Conservation (phyloP, 1,284 basidiomycete genomes). For the Papiliotrema terrestris region DNA sequence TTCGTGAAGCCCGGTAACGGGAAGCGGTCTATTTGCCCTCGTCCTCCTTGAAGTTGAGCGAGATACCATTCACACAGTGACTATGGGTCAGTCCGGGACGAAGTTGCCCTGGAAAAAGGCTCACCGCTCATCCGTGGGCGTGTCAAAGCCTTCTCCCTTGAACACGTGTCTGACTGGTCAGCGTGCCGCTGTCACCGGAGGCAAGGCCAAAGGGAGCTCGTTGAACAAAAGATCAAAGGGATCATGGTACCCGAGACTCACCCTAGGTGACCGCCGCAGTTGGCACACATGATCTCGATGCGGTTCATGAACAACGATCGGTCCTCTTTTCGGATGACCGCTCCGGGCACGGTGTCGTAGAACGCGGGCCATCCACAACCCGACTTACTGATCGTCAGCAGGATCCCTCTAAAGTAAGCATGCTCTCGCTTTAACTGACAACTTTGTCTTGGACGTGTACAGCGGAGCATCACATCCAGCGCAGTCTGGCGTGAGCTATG, state of each 20-base stretch:
- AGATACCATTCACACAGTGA: conserved; percentile 88
- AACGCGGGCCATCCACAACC: conserved; percentile 98
- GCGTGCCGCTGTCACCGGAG: no score
- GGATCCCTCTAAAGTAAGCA: not conserved
- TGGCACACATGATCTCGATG: conserved; percentile 47
- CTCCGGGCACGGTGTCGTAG: conserved; percentile 89
- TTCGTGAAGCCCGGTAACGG: not conserved
- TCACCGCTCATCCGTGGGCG: conserved; percentile 30
- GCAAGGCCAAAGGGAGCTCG: no score
- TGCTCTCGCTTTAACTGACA: conserved; percentile 45
- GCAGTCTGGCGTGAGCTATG: conserved; percentile 28
- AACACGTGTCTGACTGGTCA: conserved; percentile 65
- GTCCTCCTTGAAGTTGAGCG: conserved; percentile 69
- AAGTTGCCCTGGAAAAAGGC: not conserved
- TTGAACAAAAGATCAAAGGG: no score
- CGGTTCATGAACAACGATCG: conserved; percentile 49
- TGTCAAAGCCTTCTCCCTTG: conserved; percentile 68
- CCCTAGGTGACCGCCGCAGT: conserved; percentile 76
- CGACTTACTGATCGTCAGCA: conserved; percentile 55
- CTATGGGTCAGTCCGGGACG: conserved; percentile 41
- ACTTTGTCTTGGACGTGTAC: conserved; percentile 86
- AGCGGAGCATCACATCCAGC: conserved; percentile 54
- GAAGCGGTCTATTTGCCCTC: conserved; percentile 3
- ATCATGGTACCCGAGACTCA: no score
- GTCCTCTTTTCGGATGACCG: conserved; percentile 61